Percentiles rank a stretch among this genome's conserved stretches.
These are phyloP conservation scores for Colletotrichum sp. DNA, from an alignment of 2,329 filamentous ascomycete species.

Conservation along the genomic window DNA sequence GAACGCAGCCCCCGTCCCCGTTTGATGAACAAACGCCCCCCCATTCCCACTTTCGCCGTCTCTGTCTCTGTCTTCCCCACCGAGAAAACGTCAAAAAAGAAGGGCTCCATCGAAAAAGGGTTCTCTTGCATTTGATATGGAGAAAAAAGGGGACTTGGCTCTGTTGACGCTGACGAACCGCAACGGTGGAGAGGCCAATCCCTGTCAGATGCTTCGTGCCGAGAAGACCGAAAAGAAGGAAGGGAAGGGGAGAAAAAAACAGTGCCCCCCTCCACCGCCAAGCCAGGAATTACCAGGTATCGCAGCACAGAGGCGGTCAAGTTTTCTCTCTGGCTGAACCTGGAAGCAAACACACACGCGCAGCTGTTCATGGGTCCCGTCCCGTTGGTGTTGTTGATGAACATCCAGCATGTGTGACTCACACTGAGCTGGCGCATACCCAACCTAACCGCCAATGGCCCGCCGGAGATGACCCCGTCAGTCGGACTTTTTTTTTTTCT, in stretches of 20 bases:
- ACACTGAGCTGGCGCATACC: conserved; percentile 5
- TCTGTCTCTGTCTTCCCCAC: neutral
- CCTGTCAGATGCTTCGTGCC: neutral
- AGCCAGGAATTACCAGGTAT: neutral
- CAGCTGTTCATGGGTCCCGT: neutral
- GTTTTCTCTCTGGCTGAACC: neutral
- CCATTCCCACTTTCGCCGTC: neutral
- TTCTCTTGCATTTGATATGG: neutral
- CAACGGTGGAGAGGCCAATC: neutral
- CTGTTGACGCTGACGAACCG: neutral
- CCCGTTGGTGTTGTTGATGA: neutral
- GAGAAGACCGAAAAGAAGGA: neutral
- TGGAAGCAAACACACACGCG: neutral
- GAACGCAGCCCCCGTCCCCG: neutral
- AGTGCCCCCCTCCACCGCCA: neutral
- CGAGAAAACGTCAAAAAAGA: neutral
- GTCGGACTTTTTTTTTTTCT: neutral
- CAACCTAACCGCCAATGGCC: neutral
- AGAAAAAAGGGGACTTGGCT: neutral
- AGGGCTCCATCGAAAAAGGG: neutral
- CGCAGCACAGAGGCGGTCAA: conserved; percentile 12
- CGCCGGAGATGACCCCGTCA: neutral
- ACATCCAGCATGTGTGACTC: neutral
- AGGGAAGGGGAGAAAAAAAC: too few relatives aligned
- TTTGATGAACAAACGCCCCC: neutral